These are phyloP conservation scores for Dillenia suffruticosa DNA, from an alignment of 164 flowering plant genomes.

Conservation along the genomic window DNA sequence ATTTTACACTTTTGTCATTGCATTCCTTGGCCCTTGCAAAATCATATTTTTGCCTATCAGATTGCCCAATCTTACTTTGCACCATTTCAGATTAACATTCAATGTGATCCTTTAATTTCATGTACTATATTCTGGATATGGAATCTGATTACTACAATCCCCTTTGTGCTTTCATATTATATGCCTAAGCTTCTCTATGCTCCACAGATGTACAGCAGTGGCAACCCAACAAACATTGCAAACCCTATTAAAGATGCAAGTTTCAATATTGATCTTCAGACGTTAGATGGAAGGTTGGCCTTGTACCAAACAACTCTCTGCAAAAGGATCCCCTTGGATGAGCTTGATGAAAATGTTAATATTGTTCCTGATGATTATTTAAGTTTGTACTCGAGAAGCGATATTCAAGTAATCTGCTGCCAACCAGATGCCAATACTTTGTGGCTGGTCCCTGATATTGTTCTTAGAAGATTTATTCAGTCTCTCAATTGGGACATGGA, in stretches of 20 bases:
- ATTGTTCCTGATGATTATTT: constrained; percentile 62
- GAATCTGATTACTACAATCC: too few relatives aligned
- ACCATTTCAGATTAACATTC: too few relatives aligned
- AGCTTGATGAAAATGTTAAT: constrained; percentile 24
- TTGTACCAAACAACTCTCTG: constrained; percentile 83
- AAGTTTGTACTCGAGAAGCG: constrained; percentile 54
- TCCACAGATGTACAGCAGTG: constrained; percentile 98
- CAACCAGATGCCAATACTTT: constrained; percentile 81
- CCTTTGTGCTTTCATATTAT: too few relatives aligned
- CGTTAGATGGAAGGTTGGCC: constrained; percentile 73
- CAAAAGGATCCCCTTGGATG: constrained; percentile 57
- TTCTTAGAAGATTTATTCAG: constrained; percentile 56
- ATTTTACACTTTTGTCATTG: too few relatives aligned
- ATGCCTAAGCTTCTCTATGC: too few relatives aligned
- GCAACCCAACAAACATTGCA: constrained; percentile 95
- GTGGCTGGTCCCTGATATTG: constrained; percentile 82
- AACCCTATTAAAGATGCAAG: constrained; percentile 94
- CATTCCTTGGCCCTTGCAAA: too few relatives aligned
- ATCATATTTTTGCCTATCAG: too few relatives aligned
- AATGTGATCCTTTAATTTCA: too few relatives aligned
- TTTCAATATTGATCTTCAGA: constrained; percentile 70
- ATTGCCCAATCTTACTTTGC: too few relatives aligned
- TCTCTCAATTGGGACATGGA: constrained; percentile 57
- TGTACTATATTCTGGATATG: too few relatives aligned
- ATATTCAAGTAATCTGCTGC: constrained; percentile 92